Base-by-base conservation (phyloP, 768 basidiomycete species). In the Rhizopogon vulgaris region DNA sequence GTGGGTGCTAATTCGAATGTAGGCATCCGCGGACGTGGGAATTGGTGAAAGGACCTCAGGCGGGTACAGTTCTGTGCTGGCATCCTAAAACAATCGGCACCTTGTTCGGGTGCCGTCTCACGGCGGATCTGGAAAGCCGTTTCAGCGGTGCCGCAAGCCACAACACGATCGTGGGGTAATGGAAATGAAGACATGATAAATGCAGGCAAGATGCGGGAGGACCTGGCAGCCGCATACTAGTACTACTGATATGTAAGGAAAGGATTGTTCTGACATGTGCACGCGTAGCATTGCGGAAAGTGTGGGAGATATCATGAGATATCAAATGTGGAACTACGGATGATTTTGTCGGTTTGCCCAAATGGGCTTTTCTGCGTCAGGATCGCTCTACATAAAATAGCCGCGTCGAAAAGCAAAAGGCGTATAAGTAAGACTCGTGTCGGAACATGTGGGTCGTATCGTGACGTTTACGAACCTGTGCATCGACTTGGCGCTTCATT, bases 401-500 rank as follows among this genome's bases (percentile, higher is more conserved):
- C 52, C 28, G 22, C 22, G 41, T 39, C 49, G 25, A 38, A 28
- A n/a, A 47, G 30, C 37, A n/a, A n/a, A n/a, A 39, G 24, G 46
- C 17, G 32, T 30, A 22, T 22, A 22, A 3, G 22, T 22, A 22
- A 51, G 41, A 48, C 28, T 46, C 38, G n/a, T 40, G n/a, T 49
- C 39, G 53, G 27, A 25, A n/a, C 7, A 7, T 10, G 25, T 32
- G 41, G 15, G 15, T 38, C 22, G 18, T 4, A 49, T 11, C 3
- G 28, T 12, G 12, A 12, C 10, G 15, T 12, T 22, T 37, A 69
- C 76, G 63, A 49, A 77, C 82, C 77, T 82, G 79, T 4, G 73
- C 75, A 52, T 75, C 71, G 6, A 74, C 69, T 59, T 78, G 77
- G 58, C 73, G 75, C 62, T 74, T 75, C 62, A 75, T 72, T 52